These are phyloP conservation scores for Nidularia sp. DNA, from an alignment of 768 basidiomycete genomes.

Conservation along the genomic window DNA sequence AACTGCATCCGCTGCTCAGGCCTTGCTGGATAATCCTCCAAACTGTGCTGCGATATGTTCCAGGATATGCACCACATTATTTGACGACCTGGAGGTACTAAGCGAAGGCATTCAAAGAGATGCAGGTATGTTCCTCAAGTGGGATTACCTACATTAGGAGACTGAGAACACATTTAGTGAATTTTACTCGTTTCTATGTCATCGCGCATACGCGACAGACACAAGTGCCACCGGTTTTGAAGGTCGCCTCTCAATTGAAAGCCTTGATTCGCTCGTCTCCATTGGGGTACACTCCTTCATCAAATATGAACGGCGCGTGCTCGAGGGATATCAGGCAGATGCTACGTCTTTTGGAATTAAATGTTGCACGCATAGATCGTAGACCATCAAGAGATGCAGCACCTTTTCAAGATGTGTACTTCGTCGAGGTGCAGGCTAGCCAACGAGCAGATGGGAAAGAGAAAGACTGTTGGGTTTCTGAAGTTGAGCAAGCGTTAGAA, in stretches of 20 bases:
- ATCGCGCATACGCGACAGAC: constrained; percentile 33
- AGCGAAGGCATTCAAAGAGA: constrained; percentile 62
- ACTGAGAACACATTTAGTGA: constrained; percentile 32
- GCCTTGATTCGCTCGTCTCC: constrained; percentile 4
- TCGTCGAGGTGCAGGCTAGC: constrained; percentile 48
- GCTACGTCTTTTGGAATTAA: constrained; percentile 33
- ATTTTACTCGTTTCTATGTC: constrained; percentile 69
- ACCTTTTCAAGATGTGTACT: constrained; percentile 60
- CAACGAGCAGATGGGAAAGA: constrained; percentile 1
- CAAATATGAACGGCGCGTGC: background rate
- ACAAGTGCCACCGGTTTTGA: constrained; percentile 9
- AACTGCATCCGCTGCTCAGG: constrained; percentile 67
- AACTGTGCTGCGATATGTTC: constrained; percentile 76
- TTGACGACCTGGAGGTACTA: constrained; percentile 59
- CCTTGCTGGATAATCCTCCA: constrained; percentile 33
- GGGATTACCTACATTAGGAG: too few relatives aligned
- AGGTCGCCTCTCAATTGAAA: constrained; percentile 27
- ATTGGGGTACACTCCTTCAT: constrained; percentile 4
- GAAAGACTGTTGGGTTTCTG: constrained; percentile 21
- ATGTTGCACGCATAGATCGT: constrained; percentile 55
- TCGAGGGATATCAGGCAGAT: background rate
- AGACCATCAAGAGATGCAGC: constrained; percentile 44
- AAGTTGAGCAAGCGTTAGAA: constrained; percentile 28
- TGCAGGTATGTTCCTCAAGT: constrained; percentile 27
- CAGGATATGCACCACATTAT: constrained; percentile 52